Base-by-base conservation (phyloP, 257 asterid genomes). In the Penstemon davidsonii region DNA sequence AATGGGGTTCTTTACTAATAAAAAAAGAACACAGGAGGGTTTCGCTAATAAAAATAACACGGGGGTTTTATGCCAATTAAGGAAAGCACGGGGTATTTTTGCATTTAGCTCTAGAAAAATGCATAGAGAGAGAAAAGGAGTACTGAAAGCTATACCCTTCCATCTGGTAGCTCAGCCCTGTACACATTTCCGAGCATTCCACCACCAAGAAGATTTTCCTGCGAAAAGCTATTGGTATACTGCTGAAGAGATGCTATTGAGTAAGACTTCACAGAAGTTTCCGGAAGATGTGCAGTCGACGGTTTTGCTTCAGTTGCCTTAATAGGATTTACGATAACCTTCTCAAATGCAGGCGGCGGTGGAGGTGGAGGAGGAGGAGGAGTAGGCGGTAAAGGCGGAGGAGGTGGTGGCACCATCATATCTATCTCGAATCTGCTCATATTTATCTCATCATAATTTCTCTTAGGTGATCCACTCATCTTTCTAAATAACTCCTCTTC, bases 161-260 rank as follows among this genome's bases (percentile, higher is more conserved):
- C 95, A 81, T 82, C 67, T 25, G 96, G 96, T 67, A 90, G 91
- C 80, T 93, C 87, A 15, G 95, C 97, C 67, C 83, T 74, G 85
- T 90, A 93, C 39, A 93, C 96, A 64, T 78, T 88, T 60, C 99
- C 97, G 50, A 93, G 88, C 82, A 75, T 93, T 75, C 99, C 99
- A 10, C 83, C 45, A 36, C 97, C 99, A 56, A 90, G 79, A 64
- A 88, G 86, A 76, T 90, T 90, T 63, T 93, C 99, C 74, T 82
- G 96, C 66, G 97, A 87, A 85, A 93, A 93, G 78, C 99, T 93
- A 77, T 83, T 84, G 45, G 97, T 93, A 63, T 80, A 90, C 83
- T 87, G 96, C 87, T 93, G 99, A 73, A 93, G 99, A 70, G 83
- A 80, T 51, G 97, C 96, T 79, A 93, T 82, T 18, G 99, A 71